A percentile compares a stretch with the other conserved stretches of the same genome.
Conservation (phyloP, 805 yeast species). For the Metschnikowia picachoensis region DNA sequence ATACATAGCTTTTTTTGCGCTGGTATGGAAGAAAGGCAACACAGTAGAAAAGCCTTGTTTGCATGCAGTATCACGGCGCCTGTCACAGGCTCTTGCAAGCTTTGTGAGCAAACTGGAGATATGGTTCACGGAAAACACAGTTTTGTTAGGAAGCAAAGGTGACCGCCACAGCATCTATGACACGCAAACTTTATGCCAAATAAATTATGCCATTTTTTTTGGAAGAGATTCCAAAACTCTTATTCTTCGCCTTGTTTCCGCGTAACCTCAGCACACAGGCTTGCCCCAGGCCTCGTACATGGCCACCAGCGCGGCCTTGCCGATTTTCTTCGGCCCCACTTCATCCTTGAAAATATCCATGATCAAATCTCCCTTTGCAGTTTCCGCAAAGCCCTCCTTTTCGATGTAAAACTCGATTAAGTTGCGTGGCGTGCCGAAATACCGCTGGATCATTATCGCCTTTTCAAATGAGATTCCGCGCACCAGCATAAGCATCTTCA, state of each 20-base stretch:
- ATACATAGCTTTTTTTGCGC: no score
- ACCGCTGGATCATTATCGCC: constrained; percentile 70
- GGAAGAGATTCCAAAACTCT: not conserved
- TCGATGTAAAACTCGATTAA: constrained; percentile 48
- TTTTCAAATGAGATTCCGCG: constrained; percentile 82
- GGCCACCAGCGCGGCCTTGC: constrained; percentile 47
- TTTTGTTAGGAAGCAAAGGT: no score
- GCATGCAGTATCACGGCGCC: no score
- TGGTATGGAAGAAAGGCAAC: no score
- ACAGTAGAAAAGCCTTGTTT: no score
- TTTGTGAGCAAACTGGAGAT: no score
- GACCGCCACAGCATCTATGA: no score
- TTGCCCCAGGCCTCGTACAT: constrained; percentile 58
- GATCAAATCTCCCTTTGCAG: constrained; percentile 28
- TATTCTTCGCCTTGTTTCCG: not conserved
- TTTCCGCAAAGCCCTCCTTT: constrained; percentile 18
- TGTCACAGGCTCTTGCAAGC: no score
- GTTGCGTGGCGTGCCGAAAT: constrained; percentile 64
- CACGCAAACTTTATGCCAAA: no score
- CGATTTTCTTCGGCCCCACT: constrained; percentile 51
- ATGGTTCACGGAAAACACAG: no score
- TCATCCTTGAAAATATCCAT: constrained; percentile 34
- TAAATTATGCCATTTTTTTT: no score
- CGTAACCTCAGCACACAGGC: not conserved
- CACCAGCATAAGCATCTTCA: constrained; percentile 72